Base-by-base conservation (phyloP, 208 protist species). In the Chromosphaera perkinsii region DNA sequence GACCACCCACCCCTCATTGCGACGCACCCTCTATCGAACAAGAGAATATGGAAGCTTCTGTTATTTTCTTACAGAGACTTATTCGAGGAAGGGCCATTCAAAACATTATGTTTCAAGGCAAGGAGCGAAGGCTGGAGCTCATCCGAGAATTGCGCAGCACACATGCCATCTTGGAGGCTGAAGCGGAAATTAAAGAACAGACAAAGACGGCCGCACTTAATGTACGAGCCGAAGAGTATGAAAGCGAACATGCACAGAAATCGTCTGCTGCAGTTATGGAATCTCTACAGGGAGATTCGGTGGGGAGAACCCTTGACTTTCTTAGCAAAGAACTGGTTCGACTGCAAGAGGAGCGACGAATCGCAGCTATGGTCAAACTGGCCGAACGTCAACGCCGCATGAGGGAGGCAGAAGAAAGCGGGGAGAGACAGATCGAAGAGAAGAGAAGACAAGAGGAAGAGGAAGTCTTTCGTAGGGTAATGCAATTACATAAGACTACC, bases 401-500 rank as follows among this genome's bases (percentile, higher is more conserved):
- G 32, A 51, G 72, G 3, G 72, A 77, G 63, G 72, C 72, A 2
- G 72, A 52, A 37, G 72, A 77, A 67, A 37, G 32, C 35, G 72
- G 72, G 26, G 58, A 48, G 14, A 57, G 72, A 31, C 10, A 47
- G 60, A 39, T n/a, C 32, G 69, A 69, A 51, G 57, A 69, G 48
- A 17, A 29, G n/a, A 49, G 48, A 10, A 37, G 60, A 20, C 48
- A 42, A 17, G 29, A n/a, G 24, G 54, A 73, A 37, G 72, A 77
- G 47, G 62, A 77, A 48, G 48, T 58, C 20, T 74, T 72, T n/a
- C n/a, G n/a, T 31, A 31, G 64, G 22, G 55, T 76, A 22, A 66
- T 76, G 64, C 32, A 54, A 10, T 42, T 66, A 4, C 71, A 76
- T 45, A 51, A 72, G 20, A 51, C 43, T 9, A 66, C 71, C 7